phyloP scores from a whole-genome alignment of 1,284 basidiomycete genomes.

The Flammula alnicola region DNA sequence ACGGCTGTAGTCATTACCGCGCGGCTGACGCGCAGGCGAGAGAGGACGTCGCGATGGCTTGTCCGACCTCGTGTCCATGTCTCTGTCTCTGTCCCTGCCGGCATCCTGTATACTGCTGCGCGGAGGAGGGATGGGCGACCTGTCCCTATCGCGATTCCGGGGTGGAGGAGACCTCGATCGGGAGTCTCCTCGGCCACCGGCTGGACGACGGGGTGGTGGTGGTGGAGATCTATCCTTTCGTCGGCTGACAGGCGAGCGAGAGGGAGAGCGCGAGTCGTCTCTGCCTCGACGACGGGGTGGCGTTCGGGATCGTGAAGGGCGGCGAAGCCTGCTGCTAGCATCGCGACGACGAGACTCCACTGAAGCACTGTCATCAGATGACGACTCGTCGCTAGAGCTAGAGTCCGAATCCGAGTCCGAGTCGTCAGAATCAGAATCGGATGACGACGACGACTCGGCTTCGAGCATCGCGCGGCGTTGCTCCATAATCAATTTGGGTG shows the following conservation, averaged over 20 bases:
- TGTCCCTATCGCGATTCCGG: conserved; percentile 16
- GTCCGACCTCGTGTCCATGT: conserved; percentile 23
- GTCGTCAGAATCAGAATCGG: conserved; percentile 35
- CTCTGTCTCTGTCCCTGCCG: conserved; percentile 17
- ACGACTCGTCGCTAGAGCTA: no score
- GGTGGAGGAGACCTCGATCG: conserved; percentile 26
- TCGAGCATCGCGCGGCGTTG: conserved; percentile 87
- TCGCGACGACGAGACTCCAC: conserved; percentile 22
- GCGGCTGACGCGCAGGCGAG: conserved; percentile 18
- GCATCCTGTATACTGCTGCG: conserved; percentile 5
- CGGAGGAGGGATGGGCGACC: conserved; percentile 19
- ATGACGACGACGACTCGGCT: conserved; percentile 69
- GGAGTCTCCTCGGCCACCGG: conserved; percentile 16
- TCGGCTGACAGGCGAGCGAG: conserved; percentile 37
- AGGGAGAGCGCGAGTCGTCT: conserved; percentile 31
- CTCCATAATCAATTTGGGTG: conserved; percentile 89
- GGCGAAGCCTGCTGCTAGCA: conserved; percentile 16
- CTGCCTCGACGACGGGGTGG: conserved; percentile 41
- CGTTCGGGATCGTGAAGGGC: conserved; percentile 32
- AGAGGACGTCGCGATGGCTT: conserved; percentile 7
- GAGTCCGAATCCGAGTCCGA: conserved; percentile 31
- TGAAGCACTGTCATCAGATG: conserved; percentile 15
- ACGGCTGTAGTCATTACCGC: conserved; percentile 10
- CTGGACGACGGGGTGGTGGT: conserved; percentile 23
- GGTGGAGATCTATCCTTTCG: conserved; percentile 36